Evolutionary conservation across 1,139 yeast genomes (phyloP), one percentile per base, ranked within the genome.

Genomic region (Yamadazyma friedrichii): DNA sequence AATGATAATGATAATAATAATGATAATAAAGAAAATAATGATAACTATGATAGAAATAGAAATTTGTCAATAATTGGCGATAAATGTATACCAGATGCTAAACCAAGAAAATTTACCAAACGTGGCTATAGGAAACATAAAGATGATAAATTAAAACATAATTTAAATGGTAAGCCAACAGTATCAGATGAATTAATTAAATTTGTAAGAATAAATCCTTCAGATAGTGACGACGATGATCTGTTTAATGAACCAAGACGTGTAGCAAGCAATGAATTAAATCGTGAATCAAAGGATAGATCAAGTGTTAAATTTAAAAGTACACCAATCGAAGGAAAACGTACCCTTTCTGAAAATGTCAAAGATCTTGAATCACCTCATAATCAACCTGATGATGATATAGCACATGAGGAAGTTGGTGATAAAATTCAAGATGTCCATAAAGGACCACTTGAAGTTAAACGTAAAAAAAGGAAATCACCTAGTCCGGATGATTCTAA

Each of bases 111-210:
- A n/a, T 17, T 5, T 15, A n/a, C 28, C 8, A 26, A 29, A 15
- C 29, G 35, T 8, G 15, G 15, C 9, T 15, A 17, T 9, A 11
- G 24, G 9, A 31, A 38, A 48, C 54, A 12, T 46, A 28, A 26
- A 4, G 16, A 30, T 15, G 9, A 16, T 6, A n/a, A 31, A 10
- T 37, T 41, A 20, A 37, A 41, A 16, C 30, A 28, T n/a, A 37
- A 41, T 22, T 28, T 41, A 27, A 31, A 33, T 2, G 12, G 20
- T 17, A 13, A 12, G n/a, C 8, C 10, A 11, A n/a, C 15, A 3
- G 20, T 38, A 10, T 6, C 35, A 22, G 31, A 36, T 5, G 37
- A 29, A 9, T 11, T 15, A 15, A 10, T 33, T 8, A 25, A 27
- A 15, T 31, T 26, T 12, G 25, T 41, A 6, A n/a, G 36, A 16